Evolutionary conservation across 2,329 filamentous ascomycete species (phyloP).

Genomic region (Nakataea oryzae): DNA sequence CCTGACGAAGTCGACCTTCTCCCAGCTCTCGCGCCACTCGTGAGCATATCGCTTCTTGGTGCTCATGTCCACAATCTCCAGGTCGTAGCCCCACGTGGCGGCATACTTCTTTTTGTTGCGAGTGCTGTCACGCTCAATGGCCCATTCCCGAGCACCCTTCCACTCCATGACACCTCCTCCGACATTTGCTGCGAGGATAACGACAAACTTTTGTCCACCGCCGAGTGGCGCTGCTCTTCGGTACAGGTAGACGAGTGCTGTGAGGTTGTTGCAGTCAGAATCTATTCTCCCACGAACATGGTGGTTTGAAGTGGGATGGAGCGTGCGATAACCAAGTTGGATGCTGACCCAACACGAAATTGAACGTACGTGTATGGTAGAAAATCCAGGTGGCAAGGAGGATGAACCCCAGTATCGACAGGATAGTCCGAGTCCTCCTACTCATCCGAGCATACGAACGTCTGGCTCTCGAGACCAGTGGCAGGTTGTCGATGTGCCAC

Average conservation of each 20-base stretch:
- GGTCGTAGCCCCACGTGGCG: slow-evolving; percentile 80
- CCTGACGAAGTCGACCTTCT: slow-evolving; percentile 92
- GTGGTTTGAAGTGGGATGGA: neutral
- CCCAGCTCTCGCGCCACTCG: slow-evolving; percentile 98
- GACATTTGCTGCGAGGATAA: slow-evolving; percentile 86
- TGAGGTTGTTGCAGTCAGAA: neutral
- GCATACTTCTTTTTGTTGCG: slow-evolving; percentile 90
- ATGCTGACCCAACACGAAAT: neutral
- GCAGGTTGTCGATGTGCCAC: slow-evolving; percentile 36
- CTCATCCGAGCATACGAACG: slow-evolving; percentile 40
- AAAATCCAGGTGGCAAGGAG: slow-evolving; percentile 54
- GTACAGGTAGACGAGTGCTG: slow-evolving; percentile 51
- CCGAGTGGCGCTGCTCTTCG: slow-evolving; percentile 64
- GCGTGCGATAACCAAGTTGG: neutral
- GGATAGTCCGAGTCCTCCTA: slow-evolving; percentile 54
- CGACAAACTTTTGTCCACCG: slow-evolving; percentile 82
- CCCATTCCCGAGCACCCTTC: slow-evolving; percentile 97
- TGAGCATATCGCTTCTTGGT: slow-evolving; percentile 98
- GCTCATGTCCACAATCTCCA: slow-evolving; percentile 97
- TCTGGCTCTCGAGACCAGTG: slow-evolving; percentile 35
- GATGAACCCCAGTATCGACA: slow-evolving; percentile 49
- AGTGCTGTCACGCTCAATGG: slow-evolving; percentile 91
- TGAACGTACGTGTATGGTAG: slow-evolving; percentile 63
- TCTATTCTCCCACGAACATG: neutral
- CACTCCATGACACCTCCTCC: slow-evolving; percentile 98